Evolutionary conservation across 805 yeast genomes (phyloP).

Genomic region (Ogataea parapolymorpha): DNA sequence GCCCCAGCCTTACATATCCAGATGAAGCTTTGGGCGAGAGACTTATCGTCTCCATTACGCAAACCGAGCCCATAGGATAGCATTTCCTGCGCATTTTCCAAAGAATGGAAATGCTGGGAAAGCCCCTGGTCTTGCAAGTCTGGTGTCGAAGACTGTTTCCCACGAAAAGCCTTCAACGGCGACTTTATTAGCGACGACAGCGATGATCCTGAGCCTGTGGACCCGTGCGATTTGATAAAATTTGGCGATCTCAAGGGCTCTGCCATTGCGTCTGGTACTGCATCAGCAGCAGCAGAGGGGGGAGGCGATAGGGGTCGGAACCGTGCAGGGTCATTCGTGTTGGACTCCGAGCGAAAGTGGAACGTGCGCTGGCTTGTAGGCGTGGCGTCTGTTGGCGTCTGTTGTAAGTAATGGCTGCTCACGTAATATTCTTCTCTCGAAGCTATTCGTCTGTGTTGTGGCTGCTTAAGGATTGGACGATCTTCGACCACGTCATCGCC

Average conservation of each 20-base stretch:
- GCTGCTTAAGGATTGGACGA: conserved; percentile 3
- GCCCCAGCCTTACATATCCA: conserved; percentile 59
- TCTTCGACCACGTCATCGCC: conserved; percentile 10
- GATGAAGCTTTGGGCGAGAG: conserved; percentile 45
- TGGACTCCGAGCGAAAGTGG: background rate
- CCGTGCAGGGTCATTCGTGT: background rate
- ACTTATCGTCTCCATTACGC: conserved; percentile 42
- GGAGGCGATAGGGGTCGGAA: conserved; percentile 22
- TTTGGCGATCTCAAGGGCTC: conserved; percentile 2
- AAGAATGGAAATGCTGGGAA: conserved; percentile 55
- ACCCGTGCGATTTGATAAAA: conserved; percentile 5
- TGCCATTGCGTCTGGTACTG: background rate
- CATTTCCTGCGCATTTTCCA: conserved; percentile 66
- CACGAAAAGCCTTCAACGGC: conserved; percentile 7
- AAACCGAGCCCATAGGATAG: conserved; percentile 65
- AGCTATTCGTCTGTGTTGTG: conserved; percentile 5
- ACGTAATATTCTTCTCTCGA: conserved; percentile 8
- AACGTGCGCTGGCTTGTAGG: background rate
- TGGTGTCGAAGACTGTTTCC: background rate
- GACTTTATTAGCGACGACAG: conserved; percentile 8
- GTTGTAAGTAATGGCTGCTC: background rate
- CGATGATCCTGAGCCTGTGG: conserved; percentile 6
- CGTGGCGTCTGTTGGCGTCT: background rate
- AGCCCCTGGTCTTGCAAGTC: conserved; percentile 29
- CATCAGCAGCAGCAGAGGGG: conserved; percentile 1